Evolutionary conservation across 2,329 filamentous ascomycete genomes (phyloP), one percentile per base, ranked within the genome.

Genomic region (Mollisiaceae sp.): DNA sequence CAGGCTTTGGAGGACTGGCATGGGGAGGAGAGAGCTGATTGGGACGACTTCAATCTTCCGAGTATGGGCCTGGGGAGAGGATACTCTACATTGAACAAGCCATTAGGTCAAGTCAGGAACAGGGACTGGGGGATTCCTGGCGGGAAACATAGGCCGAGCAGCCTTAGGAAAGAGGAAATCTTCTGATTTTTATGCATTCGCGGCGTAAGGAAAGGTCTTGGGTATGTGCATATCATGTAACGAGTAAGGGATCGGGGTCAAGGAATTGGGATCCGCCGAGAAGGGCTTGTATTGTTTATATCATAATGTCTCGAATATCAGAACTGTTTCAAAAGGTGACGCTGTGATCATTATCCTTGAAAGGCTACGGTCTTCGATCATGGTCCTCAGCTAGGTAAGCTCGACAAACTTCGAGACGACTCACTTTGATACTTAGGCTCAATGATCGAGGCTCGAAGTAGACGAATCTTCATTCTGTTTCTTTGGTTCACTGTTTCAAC

Each of bases 61-160:
- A 59, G 35, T n/a, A 68, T 52, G 18, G 50, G 72, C 1, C 27
- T 73, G 2, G 70, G 71, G 6, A 70, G 57, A 32, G 68, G 69
- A 11, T 73, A 75, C 58, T 71, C 73, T 18, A 74, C 72, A 3
- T 54, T 75, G 18, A 72, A 67, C 43, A 72, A 69, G 55, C 71
- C 73, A 58, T 43, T 77, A 2, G 72, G 67, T 5, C 72, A 73
- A 38, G 74, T 76, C 4, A 69, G 71, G 58, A 67, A 56, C 41
- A 67, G 70, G 0, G 75, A 76, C 56, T 75, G 74, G 70, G 69
- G 72, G 4, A 66, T 71, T 35, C 22, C 64, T 22, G 64, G 64
- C 11, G 64, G 66, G 32, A 75, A 74, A 59, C 74, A 71, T 66
- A 74, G 67, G 52, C 55, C 71, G 4, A 75, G 73, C 47, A 75